phyloP scores from a whole-genome alignment of 495 filamentous ascomycete genomes.

The Gamarada debralockiae region DNA sequence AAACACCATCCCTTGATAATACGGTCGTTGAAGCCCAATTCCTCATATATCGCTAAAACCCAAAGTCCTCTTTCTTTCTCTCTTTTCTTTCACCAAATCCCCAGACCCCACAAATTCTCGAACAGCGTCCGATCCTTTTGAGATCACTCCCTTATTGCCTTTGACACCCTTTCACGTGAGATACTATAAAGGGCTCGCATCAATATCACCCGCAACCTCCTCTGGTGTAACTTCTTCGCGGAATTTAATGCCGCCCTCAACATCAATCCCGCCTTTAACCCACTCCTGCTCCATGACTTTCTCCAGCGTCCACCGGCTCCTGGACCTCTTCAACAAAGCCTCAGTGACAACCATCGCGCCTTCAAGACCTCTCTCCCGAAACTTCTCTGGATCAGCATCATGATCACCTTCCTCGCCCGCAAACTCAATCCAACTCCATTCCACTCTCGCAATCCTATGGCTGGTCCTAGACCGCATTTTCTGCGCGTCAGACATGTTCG shows the following conservation, averaged over 20 bases:
- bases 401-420: slow-evolving; percentile 69
- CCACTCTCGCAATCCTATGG: slow-evolving; percentile 89
- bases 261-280: slow-evolving; percentile 69
- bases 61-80: too few species aligned
- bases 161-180: too few species aligned
- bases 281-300: slow-evolving; percentile 69
- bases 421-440: slow-evolving; percentile 91
- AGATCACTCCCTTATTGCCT: too few species aligned
- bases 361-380: slow-evolving; percentile 56
- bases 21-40: too few species aligned
- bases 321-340: slow-evolving; percentile 73
- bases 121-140: too few species aligned
- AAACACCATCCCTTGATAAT: too few species aligned
- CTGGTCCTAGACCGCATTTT: slow-evolving; percentile 71
- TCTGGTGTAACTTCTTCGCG: slow-evolving; percentile 60
- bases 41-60: too few species aligned
- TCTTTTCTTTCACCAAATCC: too few species aligned
- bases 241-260: slow-evolving; percentile 65
- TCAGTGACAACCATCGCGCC: slow-evolving; percentile 80
- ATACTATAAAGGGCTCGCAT: slow-evolving; percentile 16
- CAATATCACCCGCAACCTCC: slow-evolving; percentile 30
- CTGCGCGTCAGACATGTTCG: slow-evolving; percentile 66
- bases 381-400: slow-evolving; percentile 41
- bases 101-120: too few species aligned
- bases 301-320: slow-evolving; percentile 67